These are phyloP conservation scores for Rhizopogon vinicolor DNA, from an alignment of 768 basidiomycete genomes.

Conservation along the genomic window DNA sequence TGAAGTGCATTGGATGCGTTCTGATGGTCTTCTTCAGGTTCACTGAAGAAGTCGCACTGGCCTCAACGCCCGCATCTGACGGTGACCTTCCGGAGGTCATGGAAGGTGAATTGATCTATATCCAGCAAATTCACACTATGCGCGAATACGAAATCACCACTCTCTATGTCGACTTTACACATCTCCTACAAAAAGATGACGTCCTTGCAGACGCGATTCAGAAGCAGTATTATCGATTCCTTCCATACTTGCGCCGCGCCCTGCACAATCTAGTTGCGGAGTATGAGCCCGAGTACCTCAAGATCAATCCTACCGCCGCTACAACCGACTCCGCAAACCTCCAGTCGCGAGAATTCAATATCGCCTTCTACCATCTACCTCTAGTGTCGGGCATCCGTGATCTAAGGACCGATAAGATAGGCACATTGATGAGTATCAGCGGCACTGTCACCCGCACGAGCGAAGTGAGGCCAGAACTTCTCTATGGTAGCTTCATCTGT, in stretches of 20 bases:
- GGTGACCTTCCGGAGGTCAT: constrained; percentile 49
- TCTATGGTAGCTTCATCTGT: constrained; percentile 92
- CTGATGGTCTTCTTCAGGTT: constrained; percentile 45
- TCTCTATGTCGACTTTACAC: constrained; percentile 93
- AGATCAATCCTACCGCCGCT: constrained; percentile 88
- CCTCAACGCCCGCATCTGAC: constrained; percentile 78
- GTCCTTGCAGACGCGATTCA: constrained; percentile 92
- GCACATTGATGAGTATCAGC: constrained; percentile 90
- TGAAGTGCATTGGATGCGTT: neutral
- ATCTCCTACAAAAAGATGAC: constrained; percentile 87
- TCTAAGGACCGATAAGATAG: constrained; percentile 88
- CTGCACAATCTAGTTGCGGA: constrained; percentile 85
- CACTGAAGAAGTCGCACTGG: constrained; percentile 74
- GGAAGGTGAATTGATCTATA: constrained; percentile 71
- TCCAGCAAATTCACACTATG: constrained; percentile 94
- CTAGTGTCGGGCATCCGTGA: constrained; percentile 94
- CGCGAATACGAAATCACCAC: constrained; percentile 92
- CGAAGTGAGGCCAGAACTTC: constrained; percentile 92
- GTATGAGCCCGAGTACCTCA: constrained; percentile 91
- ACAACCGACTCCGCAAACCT: constrained; percentile 84
- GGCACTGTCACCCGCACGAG: constrained; percentile 97
- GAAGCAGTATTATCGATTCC: constrained; percentile 94
- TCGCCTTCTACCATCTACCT: constrained; percentile 94
- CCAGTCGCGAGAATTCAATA: constrained; percentile 87
- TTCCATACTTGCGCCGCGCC: constrained; percentile 91